Conservation (phyloP, 495 filamentous ascomycete species). For the Trichoderma virens region DNA sequence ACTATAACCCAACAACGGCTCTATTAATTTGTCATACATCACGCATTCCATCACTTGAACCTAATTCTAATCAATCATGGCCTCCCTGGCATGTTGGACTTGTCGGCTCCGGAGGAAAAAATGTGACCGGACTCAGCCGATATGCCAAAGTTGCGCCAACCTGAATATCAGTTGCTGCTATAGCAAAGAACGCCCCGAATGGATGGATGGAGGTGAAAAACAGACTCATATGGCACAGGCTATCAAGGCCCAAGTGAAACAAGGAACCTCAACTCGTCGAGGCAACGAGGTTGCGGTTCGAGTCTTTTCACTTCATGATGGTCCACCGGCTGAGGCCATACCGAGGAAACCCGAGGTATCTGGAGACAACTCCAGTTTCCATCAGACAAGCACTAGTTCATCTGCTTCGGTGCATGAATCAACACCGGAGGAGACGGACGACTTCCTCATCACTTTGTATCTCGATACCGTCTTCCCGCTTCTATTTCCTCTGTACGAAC, state of each 20-base stretch:
- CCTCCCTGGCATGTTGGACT: conserved; percentile 24
- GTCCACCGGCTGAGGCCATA: neutral
- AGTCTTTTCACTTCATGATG: neutral
- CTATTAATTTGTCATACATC: neutral
- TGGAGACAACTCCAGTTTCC: neutral
- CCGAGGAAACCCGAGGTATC: neutral
- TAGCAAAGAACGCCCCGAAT: conserved; percentile 25
- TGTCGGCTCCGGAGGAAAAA: conserved; percentile 35
- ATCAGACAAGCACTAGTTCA: neutral
- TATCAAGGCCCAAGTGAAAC: neutral
- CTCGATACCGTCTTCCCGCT: conserved; percentile 10
- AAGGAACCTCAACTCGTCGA: neutral
- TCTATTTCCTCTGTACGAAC: neutral
- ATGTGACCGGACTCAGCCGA: conserved; percentile 27
- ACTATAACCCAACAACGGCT: neutral
- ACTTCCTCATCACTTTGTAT: neutral
- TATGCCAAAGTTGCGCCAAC: conserved; percentile 23
- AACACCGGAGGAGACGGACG: neutral
- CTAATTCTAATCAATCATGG: neutral
- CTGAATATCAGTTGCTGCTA: conserved; percentile 27
- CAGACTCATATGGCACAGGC: conserved; percentile 20
- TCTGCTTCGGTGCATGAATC: neutral
- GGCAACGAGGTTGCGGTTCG: neutral
- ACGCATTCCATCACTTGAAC: neutral
- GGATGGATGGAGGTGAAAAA: conserved; percentile 25